phyloP scores from a whole-genome alignment of 2,329 filamentous ascomycete genomes.

The Cadophora sp. region DNA sequence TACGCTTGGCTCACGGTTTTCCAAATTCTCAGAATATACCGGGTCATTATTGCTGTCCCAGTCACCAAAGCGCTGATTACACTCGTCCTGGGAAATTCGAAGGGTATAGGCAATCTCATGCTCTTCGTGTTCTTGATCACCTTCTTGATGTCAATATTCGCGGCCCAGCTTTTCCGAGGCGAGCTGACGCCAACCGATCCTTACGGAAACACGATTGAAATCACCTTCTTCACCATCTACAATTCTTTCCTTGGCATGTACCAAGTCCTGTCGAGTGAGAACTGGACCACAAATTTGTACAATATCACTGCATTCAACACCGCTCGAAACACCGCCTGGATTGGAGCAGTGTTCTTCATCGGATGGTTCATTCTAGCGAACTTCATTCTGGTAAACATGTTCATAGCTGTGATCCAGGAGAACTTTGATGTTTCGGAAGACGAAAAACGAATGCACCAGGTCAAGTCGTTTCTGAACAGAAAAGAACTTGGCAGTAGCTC shows the following conservation, averaged over 20 bases:
- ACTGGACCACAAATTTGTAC: slow-evolving; percentile 92
- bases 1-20: slow-evolving; percentile 94
- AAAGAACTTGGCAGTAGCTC: slow-evolving; percentile 79
- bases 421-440: slow-evolving; percentile 99
- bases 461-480: slow-evolving; percentile 90
- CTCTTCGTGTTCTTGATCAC: slow-evolving; percentile 96
- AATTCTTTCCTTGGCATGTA: slow-evolving; percentile 99
- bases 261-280: slow-evolving; percentile 92
- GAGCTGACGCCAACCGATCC: slow-evolving; percentile 73
- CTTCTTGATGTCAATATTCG: slow-evolving; percentile 92
- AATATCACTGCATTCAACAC: slow-evolving; percentile 75
- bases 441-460: slow-evolving; percentile 95
- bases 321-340: slow-evolving; percentile 79
- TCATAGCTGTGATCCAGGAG: slow-evolving; percentile 99
- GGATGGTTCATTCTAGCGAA: slow-evolving; percentile 96
- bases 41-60: slow-evolving; percentile 87
- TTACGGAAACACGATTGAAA: slow-evolving; percentile 66
- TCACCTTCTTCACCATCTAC: slow-evolving; percentile 89
- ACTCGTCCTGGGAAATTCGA: slow-evolving; percentile 87
- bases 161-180: slow-evolving; percentile 89
- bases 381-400: slow-evolving; percentile 98
- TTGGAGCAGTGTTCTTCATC: slow-evolving; percentile 88
- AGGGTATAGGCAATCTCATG: slow-evolving; percentile 92
- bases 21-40: slow-evolving; percentile 90
- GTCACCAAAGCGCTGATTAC: slow-evolving; percentile 87